A percentile compares a stretch with the other conserved stretches of the same genome.
These are phyloP conservation scores for Boletellus sp. DNA, from an alignment of 1,284 basidiomycete species.

Conservation along the genomic window DNA sequence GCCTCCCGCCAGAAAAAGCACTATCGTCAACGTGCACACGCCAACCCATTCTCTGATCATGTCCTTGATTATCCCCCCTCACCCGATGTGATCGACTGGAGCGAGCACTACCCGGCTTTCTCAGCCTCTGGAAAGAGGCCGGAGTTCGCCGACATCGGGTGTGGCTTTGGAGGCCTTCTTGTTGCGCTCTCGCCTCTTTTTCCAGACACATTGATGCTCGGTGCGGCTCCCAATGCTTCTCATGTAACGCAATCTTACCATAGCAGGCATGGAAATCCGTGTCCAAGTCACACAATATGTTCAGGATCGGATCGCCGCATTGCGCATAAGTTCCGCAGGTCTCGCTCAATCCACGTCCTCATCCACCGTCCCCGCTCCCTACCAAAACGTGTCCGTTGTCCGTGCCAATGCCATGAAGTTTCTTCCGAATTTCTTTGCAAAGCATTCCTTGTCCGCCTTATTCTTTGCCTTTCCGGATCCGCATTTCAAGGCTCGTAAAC, in stretches of 20 bases:
- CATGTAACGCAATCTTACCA: constrained; percentile 1
- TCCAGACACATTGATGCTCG: constrained; percentile 92
- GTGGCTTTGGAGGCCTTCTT: constrained; percentile 94
- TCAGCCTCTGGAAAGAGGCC: constrained; percentile 59
- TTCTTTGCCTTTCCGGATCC: constrained; percentile 99
- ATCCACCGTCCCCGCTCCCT: constrained; percentile 43
- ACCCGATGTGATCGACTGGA: constrained; percentile 83
- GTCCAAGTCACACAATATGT: constrained; percentile 97
- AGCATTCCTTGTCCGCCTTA: constrained; percentile 86
- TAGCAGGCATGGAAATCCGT: constrained; percentile 91
- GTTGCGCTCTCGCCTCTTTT: constrained; percentile 89
- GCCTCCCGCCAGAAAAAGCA: constrained; percentile 73
- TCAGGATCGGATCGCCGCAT: constrained; percentile 86
- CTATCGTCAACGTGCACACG: constrained; percentile 96
- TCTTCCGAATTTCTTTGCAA: constrained; percentile 93
- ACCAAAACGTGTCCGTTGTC: constrained; percentile 92
- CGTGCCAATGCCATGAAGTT: constrained; percentile 99
- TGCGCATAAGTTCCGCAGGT: constrained; percentile 56
- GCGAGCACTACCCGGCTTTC: constrained; percentile 79
- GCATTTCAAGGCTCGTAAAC: constrained; percentile 97
- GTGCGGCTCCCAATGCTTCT: constrained; percentile 44
- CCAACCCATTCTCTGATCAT: constrained; percentile 98
- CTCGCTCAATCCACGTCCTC: constrained; percentile 22
- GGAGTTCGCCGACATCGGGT: constrained; percentile 96
- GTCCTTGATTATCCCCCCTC: constrained; percentile 85